Conservation (phyloP, 805 yeast species). For the Yamadazyma sp. region DNA sequence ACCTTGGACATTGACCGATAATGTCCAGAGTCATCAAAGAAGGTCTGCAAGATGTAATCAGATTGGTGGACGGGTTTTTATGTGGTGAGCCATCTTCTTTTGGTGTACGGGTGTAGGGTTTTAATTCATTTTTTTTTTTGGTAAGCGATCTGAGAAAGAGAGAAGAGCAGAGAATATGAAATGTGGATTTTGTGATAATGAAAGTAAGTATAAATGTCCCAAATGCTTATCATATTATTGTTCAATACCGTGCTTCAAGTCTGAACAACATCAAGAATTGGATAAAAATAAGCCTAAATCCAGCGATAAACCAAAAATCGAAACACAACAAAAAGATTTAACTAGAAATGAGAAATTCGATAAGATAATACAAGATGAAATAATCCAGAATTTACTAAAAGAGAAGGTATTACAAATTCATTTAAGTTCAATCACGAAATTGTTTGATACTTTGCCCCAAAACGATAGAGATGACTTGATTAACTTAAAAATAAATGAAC, state of each 20-base stretch:
- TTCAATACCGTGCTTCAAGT: conserved; percentile 59
- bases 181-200: conserved; percentile 38
- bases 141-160: not conserved
- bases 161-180: conserved; percentile 8
- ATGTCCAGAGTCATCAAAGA: not conserved
- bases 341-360: conserved; percentile 13
- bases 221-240: conserved; percentile 49
- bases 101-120: no score
- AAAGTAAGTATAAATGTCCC: conserved; percentile 58
- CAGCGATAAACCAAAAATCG: conserved; percentile 1
- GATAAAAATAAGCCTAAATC: not conserved
- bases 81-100: no score
- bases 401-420: conserved; percentile 58
- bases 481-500: conserved; percentile 54
- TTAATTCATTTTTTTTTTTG: no score
- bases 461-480: conserved; percentile 62
- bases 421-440: conserved; percentile 40
- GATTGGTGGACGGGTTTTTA: no score
- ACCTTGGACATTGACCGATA: no score
- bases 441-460: conserved; percentile 10
- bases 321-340: not conserved
- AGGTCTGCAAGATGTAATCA: no score
- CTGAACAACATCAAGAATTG: conserved; percentile 2
- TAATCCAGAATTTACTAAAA: conserved; percentile 43
- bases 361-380: conserved; percentile 36